Evolutionary conservation across 768 basidiomycete genomes (phyloP).

Genomic region (Collybiopsis luxurians): DNA sequence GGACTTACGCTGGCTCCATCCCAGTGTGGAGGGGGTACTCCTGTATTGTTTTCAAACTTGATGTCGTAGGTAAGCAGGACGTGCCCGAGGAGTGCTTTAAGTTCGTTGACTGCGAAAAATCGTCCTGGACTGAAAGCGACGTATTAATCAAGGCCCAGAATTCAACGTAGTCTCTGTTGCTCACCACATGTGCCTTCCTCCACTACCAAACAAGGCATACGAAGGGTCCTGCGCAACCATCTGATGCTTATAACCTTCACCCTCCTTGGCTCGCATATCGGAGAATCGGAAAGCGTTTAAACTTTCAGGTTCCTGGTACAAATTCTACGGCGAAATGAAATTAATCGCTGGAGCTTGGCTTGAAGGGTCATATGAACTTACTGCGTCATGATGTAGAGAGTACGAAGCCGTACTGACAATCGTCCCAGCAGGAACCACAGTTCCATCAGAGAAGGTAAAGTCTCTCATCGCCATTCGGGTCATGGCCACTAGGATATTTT

Average conservation of each 20-base stretch:
- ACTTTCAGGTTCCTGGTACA: slow-evolving; percentile 1
- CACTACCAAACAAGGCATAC: slow-evolving; percentile 15
- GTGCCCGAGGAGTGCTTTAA: slow-evolving; percentile 8
- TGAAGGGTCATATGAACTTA: no score
- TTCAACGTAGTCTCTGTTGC: background rate
- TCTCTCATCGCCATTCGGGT: slow-evolving; percentile 9
- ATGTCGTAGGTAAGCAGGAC: slow-evolving; percentile 16
- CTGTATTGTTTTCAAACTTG: slow-evolving; percentile 10
- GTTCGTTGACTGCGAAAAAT: slow-evolving; percentile 10
- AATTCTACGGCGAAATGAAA: background rate
- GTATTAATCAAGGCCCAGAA: no score
- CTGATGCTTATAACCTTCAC: slow-evolving; percentile 10
- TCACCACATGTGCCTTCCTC: slow-evolving; percentile 16
- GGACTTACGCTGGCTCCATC: background rate
- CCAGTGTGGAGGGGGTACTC: slow-evolving; percentile 1
- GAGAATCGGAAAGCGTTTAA: slow-evolving; percentile 9
- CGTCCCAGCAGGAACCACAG: slow-evolving; percentile 11
- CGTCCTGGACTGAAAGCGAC: slow-evolving; percentile 4
- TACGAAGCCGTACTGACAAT: slow-evolving; percentile 8
- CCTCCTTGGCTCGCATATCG: slow-evolving; percentile 2
- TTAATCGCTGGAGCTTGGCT: no score
- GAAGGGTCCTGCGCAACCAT: slow-evolving; percentile 10
- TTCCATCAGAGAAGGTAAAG: slow-evolving; percentile 16
- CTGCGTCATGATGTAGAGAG: slow-evolving; percentile 11
- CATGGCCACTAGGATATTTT: slow-evolving; percentile 6